Percentiles rank a stretch among this genome's conserved stretches.
phyloP scores from a whole-genome alignment of 768 basidiomycete genomes.

The Suillus subalutaceus region DNA sequence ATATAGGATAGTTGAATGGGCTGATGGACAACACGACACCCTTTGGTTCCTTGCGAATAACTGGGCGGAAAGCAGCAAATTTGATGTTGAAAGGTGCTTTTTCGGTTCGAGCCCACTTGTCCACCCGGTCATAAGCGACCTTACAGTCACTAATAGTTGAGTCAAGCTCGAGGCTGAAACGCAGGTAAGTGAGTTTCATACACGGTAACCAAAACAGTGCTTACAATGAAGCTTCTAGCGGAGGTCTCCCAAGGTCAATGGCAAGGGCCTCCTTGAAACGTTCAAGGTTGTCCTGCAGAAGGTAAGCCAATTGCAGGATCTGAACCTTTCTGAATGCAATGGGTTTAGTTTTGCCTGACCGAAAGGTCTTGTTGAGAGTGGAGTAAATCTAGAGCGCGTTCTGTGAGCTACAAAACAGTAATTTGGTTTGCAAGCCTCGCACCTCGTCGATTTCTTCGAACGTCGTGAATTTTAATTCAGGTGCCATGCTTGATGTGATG shows the following conservation, averaged over 20 bases:
- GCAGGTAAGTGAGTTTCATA: neutral
- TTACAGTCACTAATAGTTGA: slow-evolving; percentile 55
- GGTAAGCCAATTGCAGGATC: slow-evolving; percentile 72
- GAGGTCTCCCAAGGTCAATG: slow-evolving; percentile 65
- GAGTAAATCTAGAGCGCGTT: slow-evolving; percentile 51
- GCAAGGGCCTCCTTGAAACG: slow-evolving; percentile 61
- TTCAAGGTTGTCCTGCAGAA: slow-evolving; percentile 71
- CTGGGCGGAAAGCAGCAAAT: slow-evolving; percentile 62
- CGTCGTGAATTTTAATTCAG: slow-evolving; percentile 47
- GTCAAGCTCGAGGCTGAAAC: slow-evolving; percentile 61
- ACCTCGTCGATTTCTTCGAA: slow-evolving; percentile 58
- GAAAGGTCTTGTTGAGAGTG: slow-evolving; percentile 59
- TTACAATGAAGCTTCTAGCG: slow-evolving; percentile 58
- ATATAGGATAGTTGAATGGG: slow-evolving; percentile 79
- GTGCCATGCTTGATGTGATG: slow-evolving; percentile 27
- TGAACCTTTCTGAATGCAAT: slow-evolving; percentile 75
- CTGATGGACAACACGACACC: slow-evolving; percentile 70
- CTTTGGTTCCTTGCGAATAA: slow-evolving; percentile 75
- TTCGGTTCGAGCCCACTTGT: slow-evolving; percentile 74
- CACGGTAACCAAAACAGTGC: slow-evolving; percentile 26
- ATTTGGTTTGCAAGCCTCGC: slow-evolving; percentile 7
- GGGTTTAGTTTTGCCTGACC: slow-evolving; percentile 64
- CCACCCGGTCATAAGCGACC: slow-evolving; percentile 62
- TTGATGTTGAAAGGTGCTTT: slow-evolving; percentile 56
- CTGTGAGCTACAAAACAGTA: neutral